A percentile compares a stretch with the other conserved stretches of the same genome.
Conservation (phyloP, 2,329 filamentous ascomycete species). For the Cordyceps cateniannulata region DNA sequence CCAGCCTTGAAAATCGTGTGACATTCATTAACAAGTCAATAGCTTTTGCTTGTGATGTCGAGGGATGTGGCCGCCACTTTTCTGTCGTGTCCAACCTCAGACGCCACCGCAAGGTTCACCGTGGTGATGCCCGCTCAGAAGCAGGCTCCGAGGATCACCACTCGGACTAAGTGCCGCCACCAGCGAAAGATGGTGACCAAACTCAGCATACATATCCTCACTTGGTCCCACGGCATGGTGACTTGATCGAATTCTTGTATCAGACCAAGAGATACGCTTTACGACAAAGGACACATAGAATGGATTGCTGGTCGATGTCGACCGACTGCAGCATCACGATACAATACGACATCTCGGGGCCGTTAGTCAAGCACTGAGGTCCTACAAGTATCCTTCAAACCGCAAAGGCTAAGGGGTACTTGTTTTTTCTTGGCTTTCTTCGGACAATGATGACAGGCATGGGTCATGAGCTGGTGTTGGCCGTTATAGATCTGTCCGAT, state of each 20-base stretch:
- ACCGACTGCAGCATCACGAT: background rate
- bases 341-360: background rate
- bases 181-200: background rate
- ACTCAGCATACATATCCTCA: background rate
- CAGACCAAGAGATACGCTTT: constrained; percentile 2
- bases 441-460: background rate
- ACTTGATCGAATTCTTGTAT: background rate
- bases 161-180: constrained; percentile 39
- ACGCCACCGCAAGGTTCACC: constrained; percentile 93
- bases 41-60: constrained; percentile 93
- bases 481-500: constrained; percentile 2
- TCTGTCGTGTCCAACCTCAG: constrained; percentile 95
- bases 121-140: constrained; percentile 55
- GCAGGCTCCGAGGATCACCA: constrained; percentile 58
- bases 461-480: background rate
- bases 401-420: background rate
- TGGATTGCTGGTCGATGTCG: background rate
- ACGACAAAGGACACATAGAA: constrained; percentile 9
- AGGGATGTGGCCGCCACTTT: constrained; percentile 92
- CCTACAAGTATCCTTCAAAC: background rate
- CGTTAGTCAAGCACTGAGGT: background rate
- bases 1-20: background rate
- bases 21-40: constrained; percentile 1
- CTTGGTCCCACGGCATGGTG: background rate
- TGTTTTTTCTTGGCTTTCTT: background rate